Conservation (phyloP, 2,329 filamentous ascomycete genomes). For the Cyanodermella asteris region DNA sequence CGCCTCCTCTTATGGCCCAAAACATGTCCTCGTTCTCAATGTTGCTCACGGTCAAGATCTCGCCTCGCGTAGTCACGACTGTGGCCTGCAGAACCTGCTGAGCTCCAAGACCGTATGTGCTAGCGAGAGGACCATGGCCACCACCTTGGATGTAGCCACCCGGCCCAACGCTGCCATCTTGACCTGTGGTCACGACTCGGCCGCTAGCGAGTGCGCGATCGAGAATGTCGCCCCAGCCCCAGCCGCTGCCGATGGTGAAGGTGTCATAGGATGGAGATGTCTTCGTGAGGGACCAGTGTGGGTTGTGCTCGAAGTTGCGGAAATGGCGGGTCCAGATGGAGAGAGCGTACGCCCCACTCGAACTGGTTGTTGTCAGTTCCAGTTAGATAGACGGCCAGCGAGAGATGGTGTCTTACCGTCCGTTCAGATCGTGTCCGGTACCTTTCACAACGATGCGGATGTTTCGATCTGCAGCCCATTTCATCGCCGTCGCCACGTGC, state of each 20-base stretch:
- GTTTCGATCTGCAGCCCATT: neutral
- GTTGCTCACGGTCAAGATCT: constrained; percentile 21
- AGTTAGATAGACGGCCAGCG: neutral
- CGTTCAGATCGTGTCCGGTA: constrained; percentile 22
- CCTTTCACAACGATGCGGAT: constrained; percentile 9
- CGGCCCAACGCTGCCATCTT: constrained; percentile 9
- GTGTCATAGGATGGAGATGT: no score
- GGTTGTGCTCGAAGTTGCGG: no score
- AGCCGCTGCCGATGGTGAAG: constrained; percentile 13
- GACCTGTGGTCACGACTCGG: constrained; percentile 10
- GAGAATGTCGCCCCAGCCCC: constrained; percentile 14
- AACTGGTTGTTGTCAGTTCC: constrained; percentile 15
- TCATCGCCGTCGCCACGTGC: neutral
- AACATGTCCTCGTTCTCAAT: constrained; percentile 24
- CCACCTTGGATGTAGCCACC: constrained; percentile 25
- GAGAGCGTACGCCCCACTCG: constrained; percentile 36
- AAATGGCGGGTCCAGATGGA: constrained; percentile 36
- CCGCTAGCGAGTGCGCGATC: constrained; percentile 11
- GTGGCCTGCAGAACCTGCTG: constrained; percentile 28
- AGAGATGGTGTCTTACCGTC: no score
- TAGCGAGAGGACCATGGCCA: constrained; percentile 31
- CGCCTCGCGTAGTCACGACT: constrained; percentile 25
- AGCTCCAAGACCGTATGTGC: constrained; percentile 27
- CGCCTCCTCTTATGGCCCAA: constrained; percentile 28
- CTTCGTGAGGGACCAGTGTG: no score